Conservation (phyloP, 192 early-diverging fungal species). For the Gonapodya sp. region DNA sequence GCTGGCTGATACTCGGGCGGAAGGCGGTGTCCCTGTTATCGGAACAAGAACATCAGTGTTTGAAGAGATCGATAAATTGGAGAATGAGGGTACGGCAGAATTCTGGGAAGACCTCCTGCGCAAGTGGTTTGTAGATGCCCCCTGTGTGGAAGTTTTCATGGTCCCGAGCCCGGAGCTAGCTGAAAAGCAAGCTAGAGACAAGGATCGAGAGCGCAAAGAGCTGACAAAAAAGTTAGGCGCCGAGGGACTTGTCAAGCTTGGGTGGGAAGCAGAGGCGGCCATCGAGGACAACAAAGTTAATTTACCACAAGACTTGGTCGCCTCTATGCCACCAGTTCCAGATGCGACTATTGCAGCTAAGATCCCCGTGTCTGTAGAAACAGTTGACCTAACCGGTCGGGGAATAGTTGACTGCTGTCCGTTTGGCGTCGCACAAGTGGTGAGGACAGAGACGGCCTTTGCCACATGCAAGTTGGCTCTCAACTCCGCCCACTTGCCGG, state of each 20-base stretch:
- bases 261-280: slow-evolving; percentile 22
- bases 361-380: slow-evolving; percentile 18
- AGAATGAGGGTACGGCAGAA: slow-evolving; percentile 24
- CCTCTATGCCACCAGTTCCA: slow-evolving; percentile 56
- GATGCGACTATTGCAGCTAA: slow-evolving; percentile 42
- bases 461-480: slow-evolving; percentile 45
- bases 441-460: slow-evolving; percentile 60
- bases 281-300: slow-evolving; percentile 39
- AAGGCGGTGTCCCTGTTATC: slow-evolving; percentile 22
- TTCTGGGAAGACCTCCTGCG: slow-evolving; percentile 45
- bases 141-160: slow-evolving; percentile 46
- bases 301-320: slow-evolving; percentile 39
- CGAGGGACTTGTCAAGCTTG: slow-evolving; percentile 34
- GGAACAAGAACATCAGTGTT: slow-evolving; percentile 47
- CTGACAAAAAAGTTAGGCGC: slow-evolving; percentile 28
- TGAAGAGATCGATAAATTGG: slow-evolving; percentile 41
- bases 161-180: slow-evolving; percentile 42
- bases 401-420: slow-evolving; percentile 18
- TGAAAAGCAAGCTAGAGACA: slow-evolving; percentile 29
- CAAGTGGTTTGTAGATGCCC: slow-evolving; percentile 43
- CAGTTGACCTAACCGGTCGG: neutral
- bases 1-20: slow-evolving; percentile 25
- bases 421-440: slow-evolving; percentile 43
- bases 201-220: slow-evolving; percentile 25
- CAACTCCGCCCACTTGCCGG: slow-evolving; percentile 39